Conservation (phyloP, 192 early-diverging fungal genomes). For the Phycomyces blakesleeanus region DNA sequence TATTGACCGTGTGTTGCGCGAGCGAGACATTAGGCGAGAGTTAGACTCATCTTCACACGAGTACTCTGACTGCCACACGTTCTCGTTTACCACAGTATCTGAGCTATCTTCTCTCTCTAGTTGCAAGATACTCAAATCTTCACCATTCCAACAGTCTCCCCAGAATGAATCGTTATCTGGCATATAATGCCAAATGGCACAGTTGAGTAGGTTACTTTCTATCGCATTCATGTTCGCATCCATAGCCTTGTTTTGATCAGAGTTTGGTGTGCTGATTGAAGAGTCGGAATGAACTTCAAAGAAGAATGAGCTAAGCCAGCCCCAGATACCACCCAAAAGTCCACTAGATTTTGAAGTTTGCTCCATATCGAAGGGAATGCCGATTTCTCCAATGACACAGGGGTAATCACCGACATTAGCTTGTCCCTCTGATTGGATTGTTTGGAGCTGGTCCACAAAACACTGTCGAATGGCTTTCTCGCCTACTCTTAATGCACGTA, state of each 20-base stretch:
- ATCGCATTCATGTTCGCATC: conserved; percentile 48
- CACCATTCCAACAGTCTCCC: conserved; percentile 56
- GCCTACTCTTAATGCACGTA: conserved; percentile 47
- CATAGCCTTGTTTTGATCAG: conserved; percentile 52
- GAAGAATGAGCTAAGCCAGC: conserved; percentile 25
- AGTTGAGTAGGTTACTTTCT: conserved; percentile 44
- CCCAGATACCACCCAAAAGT: conserved; percentile 21
- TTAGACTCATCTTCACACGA: background rate
- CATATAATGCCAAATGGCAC: conserved; percentile 54
- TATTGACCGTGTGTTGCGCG: conserved; percentile 21
- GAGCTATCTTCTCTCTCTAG: background rate
- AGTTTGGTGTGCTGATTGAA: conserved; percentile 21
- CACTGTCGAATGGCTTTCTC: conserved; percentile 49
- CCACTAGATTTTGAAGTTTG: conserved; percentile 18
- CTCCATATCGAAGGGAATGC: conserved; percentile 54
- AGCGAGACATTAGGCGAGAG: too few relatives aligned
- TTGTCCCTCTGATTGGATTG: conserved; percentile 44
- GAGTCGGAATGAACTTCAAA: conserved; percentile 8
- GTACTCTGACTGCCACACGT: background rate
- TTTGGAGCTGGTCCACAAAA: conserved; percentile 44
- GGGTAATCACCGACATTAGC: conserved; percentile 44
- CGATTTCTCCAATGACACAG: conserved; percentile 48
- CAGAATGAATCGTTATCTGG: conserved; percentile 45
- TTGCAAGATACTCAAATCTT: conserved; percentile 47
- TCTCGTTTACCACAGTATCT: background rate